Base-by-base conservation (phyloP, 2,329 filamentous ascomycete genomes). In the Neospermospora avenae region DNA sequence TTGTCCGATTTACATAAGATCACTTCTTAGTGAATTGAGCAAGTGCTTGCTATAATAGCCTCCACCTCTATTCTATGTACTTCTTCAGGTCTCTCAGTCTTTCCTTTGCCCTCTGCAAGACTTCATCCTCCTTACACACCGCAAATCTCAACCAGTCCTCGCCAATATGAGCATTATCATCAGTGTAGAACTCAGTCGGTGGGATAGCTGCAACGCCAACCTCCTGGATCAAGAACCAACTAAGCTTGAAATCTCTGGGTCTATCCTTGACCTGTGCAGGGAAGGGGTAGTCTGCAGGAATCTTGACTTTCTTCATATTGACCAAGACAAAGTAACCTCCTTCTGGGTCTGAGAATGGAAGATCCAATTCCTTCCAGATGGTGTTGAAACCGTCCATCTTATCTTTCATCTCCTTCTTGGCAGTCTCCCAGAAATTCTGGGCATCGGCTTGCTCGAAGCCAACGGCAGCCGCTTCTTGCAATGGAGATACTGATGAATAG, bases 241-340 rank as follows among this genome's bases (percentile, higher is more conserved):
- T 85, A 49, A 99, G 83, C 80, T 96, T 91, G 78, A 98, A 99
- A 74, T 99, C 95, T 31, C 95, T 82, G 24, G 95, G 91, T 1
- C 95, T 84, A 70, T 81, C 86, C 14, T 89, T 90, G 37, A 99
- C 93, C 72, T 97, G 91, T 1, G 87, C 81, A 28, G 95, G 95
- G 80, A 98, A 98, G 0, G 88, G 84, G 74, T 98, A 99, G 72
- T 87, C 86, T 4, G 81, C 82, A 0, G 95, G 95, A 4, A 99
- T 74, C 73, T 89, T 85, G 59, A 99, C 91, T 73, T 93, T 93
- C 59, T 84, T 81, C 81, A 98, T 87, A 78, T 99, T 99, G 65
- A 91, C 95, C 56, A 99, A 84, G 41, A 99, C 91, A 72, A 99
- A 99, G 79, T 99, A 99, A 20, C 95, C 95, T 56, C 95, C 95